phyloP scores from a whole-genome alignment of 2,329 filamentous ascomycete species.

The Penicillium sp. region DNA sequence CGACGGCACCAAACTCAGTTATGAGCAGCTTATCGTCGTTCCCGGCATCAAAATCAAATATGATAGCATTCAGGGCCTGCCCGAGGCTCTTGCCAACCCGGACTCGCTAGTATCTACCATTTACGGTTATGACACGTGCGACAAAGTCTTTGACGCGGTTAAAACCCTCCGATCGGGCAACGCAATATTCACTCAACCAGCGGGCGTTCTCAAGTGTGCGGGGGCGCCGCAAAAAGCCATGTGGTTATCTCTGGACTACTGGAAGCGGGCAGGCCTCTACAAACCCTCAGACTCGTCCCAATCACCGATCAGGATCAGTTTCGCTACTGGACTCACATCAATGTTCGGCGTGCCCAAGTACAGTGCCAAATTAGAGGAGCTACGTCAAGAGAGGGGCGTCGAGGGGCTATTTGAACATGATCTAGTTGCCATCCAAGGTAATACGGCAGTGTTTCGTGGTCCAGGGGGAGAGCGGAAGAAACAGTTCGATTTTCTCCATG shows the following conservation, averaged over 20 bases:
- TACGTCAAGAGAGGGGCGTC: conserved; percentile 55
- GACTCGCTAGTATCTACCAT: conserved; percentile 55
- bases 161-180: conserved; percentile 50
- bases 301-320: conserved; percentile 54
- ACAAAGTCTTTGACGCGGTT: conserved; percentile 55
- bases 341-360: conserved; percentile 66
- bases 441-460: conserved; percentile 53
- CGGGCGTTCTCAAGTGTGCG: conserved; percentile 60
- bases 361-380: conserved; percentile 52
- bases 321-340: conserved; percentile 55
- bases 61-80: conserved; percentile 54
- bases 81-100: conserved; percentile 54
- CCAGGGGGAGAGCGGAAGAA: conserved; percentile 46
- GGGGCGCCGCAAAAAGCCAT: conserved; percentile 62
- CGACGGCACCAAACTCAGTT: conserved; percentile 57
- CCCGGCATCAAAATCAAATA: conserved; percentile 58
- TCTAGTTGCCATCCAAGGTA: conserved; percentile 53
- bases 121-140: conserved; percentile 57
- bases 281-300: conserved; percentile 36
- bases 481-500: conserved; percentile 58
- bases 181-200: conserved; percentile 61
- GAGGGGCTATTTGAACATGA: conserved; percentile 61
- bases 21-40: conserved; percentile 64
- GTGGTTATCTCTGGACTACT: conserved; percentile 62
- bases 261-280: conserved; percentile 57